phyloP scores from a whole-genome alignment of 768 basidiomycete genomes.

The Ramaria sp. region DNA sequence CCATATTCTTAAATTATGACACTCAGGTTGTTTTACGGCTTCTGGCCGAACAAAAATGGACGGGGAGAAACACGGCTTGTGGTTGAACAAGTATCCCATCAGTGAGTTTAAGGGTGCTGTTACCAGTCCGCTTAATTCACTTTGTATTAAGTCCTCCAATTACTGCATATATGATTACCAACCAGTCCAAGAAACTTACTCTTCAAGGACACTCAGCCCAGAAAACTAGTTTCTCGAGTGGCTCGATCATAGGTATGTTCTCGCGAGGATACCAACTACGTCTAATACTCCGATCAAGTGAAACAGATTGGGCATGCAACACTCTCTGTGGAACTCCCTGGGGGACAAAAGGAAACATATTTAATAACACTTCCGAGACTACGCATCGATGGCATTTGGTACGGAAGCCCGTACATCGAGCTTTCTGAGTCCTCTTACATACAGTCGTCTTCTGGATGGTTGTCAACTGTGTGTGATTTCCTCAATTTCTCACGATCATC shows the following conservation, averaged over 20 bases:
- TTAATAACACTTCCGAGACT: constrained; percentile 88
- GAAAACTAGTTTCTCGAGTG: constrained; percentile 84
- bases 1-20: not conserved
- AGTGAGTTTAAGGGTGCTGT: constrained; percentile 28
- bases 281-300: constrained; percentile 32
- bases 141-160: constrained; percentile 42
- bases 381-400: constrained; percentile 89
- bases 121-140: not conserved
- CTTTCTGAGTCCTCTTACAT: constrained; percentile 77
- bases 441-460: constrained; percentile 50
- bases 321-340: constrained; percentile 53
- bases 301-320: constrained; percentile 94
- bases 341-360: constrained; percentile 55
- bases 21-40: constrained; percentile 72
- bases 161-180: constrained; percentile 81
- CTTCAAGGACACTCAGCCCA: constrained; percentile 87
- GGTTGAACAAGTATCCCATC: constrained; percentile 96
- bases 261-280: constrained; percentile 16
- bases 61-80: constrained; percentile 76
- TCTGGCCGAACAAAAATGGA: constrained; percentile 66
- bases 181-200: constrained; percentile 61
- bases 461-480: constrained; percentile 32
- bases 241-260: constrained; percentile 30
- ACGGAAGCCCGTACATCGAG: constrained; percentile 79
- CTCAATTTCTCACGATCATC: not conserved